Percentiles rank a stretch among this genome's conserved stretches.
Evolutionary conservation across 225 moss, liverwort and hornwort genomes (phyloP).

Genomic region (Pseudisothecium myosuroides): DNA sequence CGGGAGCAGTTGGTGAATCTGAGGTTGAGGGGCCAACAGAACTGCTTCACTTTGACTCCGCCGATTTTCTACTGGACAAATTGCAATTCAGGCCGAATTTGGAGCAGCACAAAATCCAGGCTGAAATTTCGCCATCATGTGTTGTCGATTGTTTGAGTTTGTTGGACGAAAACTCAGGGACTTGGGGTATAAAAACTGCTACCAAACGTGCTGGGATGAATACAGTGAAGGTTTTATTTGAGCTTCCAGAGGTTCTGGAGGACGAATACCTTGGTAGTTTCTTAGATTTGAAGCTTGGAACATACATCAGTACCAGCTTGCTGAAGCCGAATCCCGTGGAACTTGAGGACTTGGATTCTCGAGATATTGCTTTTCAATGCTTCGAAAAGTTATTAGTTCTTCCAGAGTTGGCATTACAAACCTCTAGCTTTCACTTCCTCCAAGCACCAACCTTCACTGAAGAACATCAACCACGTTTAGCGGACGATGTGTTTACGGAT

Average conservation of each 20-base stretch:
- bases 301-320: neutral
- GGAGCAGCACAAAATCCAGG: neutral
- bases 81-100: neutral
- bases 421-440: slow-evolving; percentile 28
- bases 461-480: neutral
- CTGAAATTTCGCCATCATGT: neutral
- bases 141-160: neutral
- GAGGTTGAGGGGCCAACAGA: neutral
- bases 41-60: slow-evolving; percentile 14
- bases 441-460: slow-evolving; percentile 7
- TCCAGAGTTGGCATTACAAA: slow-evolving; percentile 34
- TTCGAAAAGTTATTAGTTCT: slow-evolving; percentile 22
- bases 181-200: neutral
- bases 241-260: slow-evolving; percentile 29
- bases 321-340: slow-evolving; percentile 5
- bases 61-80: slow-evolving; percentile 8
- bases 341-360: slow-evolving; percentile 11
- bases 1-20: neutral
- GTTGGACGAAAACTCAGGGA: slow-evolving; percentile 10
- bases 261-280: neutral
- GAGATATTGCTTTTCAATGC: neutral
- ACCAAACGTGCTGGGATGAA: neutral
- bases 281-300: neutral
- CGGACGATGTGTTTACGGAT: slow-evolving; percentile 11
- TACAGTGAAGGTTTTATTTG: neutral